Base-by-base conservation (phyloP, 1,284 basidiomycete species). In the Testicularia cyperi region DNA sequence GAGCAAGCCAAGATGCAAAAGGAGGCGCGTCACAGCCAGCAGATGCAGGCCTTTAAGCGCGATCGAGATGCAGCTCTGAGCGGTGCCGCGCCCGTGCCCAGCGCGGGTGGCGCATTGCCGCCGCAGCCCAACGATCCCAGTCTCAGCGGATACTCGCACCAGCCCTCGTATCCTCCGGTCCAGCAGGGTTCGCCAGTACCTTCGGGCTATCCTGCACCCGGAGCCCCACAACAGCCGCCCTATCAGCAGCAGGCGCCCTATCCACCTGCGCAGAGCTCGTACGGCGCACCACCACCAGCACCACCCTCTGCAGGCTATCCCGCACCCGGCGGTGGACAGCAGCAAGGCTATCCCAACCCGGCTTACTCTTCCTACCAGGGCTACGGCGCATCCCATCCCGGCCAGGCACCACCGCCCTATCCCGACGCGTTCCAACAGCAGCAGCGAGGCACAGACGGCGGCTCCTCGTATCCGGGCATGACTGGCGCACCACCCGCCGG, bases 31-130 rank as follows among this genome's bases (percentile, higher is more conserved):
- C 44, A 46, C 26, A 27, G 37, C 16, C 31, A 22, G 6, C 38
- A 40, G 42, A 40, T 36, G 49, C 33, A 47, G 20, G 19, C 26
- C 10, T 57, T 54, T 20, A 46, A 20, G 32, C 35, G 48, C 21
- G 48, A 56, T 20, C 38, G 47, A 32, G 52, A 52, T 29, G 36
- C 32, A 1, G 48, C 38, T 14, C 21, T 62, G 30, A 25, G 25
- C 10, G 52, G 48, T 2, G 38, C 38, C 4, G 28, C 27, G 10
- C 42, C 51, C 4, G 38, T 61, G 15, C 51, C 57, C 7, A 61
- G 57, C 39, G 57, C 57, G 2, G 58, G 58, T 9, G 58, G 58
- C 9, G 58, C 44, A 0, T 25, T 55, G 21, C 45, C 61, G 0
- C 49, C 54, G 10, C 46, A 47, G 14, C 43, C 32, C 1, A 22